Evolutionary conservation across 192 early-diverging fungal species (phyloP).

Genomic region (Obelidium mucronatum): DNA sequence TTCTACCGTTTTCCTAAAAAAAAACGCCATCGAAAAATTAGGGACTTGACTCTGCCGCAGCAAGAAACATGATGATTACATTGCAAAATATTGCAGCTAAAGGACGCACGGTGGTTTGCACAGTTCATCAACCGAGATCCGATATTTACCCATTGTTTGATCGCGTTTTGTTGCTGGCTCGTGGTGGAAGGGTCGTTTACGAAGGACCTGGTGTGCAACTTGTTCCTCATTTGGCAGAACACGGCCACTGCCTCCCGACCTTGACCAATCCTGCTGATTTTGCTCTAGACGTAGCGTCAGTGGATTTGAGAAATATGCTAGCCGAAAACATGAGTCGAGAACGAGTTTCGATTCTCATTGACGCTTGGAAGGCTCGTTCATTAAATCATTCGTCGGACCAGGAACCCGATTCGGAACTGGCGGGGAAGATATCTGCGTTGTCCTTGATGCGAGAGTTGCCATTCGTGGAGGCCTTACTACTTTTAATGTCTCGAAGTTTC

Average conservation of each 20-base stretch:
- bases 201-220: conserved; percentile 33
- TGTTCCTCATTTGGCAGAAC: conserved; percentile 41
- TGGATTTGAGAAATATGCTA: conserved; percentile 42
- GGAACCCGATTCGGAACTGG: neutral
- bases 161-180: conserved; percentile 28
- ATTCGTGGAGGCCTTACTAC: conserved; percentile 24
- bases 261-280: conserved; percentile 54
- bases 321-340: conserved; percentile 26
- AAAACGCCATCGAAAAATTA: neutral
- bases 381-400: neutral
- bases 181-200: conserved; percentile 42
- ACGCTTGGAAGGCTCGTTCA: conserved; percentile 14
- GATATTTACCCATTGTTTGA: conserved; percentile 82
- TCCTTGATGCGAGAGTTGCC: neutral
- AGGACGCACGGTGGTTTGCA: conserved; percentile 68
- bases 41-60: conserved; percentile 41
- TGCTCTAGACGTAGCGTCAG: conserved; percentile 48
- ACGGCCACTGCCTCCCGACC: conserved; percentile 34
- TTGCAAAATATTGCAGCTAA: conserved; percentile 35
- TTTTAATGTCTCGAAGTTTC: conserved; percentile 39
- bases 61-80: conserved; percentile 36
- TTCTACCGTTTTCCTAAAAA: conserved; percentile 15
- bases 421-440: neutral
- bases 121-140: conserved; percentile 83
- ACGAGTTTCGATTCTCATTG: conserved; percentile 34